phyloP scores from a whole-genome alignment of 176 grass and related monocot species.

The Otatea glauca region DNA sequence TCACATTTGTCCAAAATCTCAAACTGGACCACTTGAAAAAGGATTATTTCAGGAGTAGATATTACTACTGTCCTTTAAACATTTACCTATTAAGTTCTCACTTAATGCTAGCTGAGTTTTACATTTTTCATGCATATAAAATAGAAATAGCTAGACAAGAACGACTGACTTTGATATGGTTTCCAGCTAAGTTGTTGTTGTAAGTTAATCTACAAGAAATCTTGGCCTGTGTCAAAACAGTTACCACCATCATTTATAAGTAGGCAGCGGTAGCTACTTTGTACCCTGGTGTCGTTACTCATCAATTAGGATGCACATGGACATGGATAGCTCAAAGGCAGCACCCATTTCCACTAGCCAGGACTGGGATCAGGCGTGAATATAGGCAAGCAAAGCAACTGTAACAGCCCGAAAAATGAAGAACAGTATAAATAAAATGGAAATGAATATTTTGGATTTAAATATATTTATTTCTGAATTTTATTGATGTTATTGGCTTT shows the following conservation, averaged over 20 bases:
- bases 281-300: background rate
- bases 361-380: background rate
- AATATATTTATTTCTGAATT: too few relatives aligned
- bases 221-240: background rate
- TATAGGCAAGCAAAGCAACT: constrained; percentile 18
- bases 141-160: background rate
- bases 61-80: background rate
- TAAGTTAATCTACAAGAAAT: background rate
- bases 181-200: background rate
- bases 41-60: background rate
- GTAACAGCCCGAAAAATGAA: too few relatives aligned
- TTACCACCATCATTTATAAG: constrained; percentile 5
- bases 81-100: background rate
- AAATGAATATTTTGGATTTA: too few relatives aligned
- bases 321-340: constrained; percentile 1
- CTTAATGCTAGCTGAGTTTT: background rate
- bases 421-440: too few relatives aligned
- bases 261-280: background rate
- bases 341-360: background rate
- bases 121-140: background rate
- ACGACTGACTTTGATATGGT: background rate
- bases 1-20: background rate
- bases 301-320: background rate
- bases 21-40: constrained; percentile 1
- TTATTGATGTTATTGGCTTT: too few relatives aligned